Evolutionary conservation across 148 eudicot genomes (phyloP), one percentile per base, ranked within the genome.

Genomic region (Arctostaphylos glauca): DNA sequence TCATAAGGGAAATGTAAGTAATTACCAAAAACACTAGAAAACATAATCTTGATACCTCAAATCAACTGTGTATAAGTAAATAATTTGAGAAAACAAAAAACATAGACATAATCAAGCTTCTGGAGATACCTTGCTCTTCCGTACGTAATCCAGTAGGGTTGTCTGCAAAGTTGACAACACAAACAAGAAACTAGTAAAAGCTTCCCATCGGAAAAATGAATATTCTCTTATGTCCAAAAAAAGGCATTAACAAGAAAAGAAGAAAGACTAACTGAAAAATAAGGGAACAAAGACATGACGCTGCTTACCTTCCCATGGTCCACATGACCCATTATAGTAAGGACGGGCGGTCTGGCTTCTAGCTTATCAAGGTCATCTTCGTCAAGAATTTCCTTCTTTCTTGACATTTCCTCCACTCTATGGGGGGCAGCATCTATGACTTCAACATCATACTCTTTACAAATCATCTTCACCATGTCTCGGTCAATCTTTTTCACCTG

Each of bases 301-400:
- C 81, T 68, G 58, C 83, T 79, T 75, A 96, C 99, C 97, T 96
- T 96, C 72, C 99, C 99, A 84, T 96, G 99, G 88, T 96, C 99
- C 49, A 96, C 99, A 83, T 96, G 99, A 44, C 99, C 99, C 99
- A 96, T 96, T 77, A 96, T 96, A 43, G 98, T 94, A 83, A 96
- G 86, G 46, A 96, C 98, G 44, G 99, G 99, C 83, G 99, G 99
- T 80, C 97, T 92, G 56, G 93, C 92, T 92, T 93, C 90, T 81
- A 96, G 90, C 41, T 87, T 90, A 83, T 92, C 98, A 78, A 92
- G 87, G 74, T 96, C 99, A 53, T 94, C 98, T 83, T 91, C 94
- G 74, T 94, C 99, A 56, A 96, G 84, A 38, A 92, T 80, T 85
- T 93, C 93, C 88, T 84, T 96, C 92, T 94, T 96, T 84, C 87